Base-by-base conservation (phyloP, 1,284 basidiomycete genomes). In the Pyrrhoderma lamaoense region DNA sequence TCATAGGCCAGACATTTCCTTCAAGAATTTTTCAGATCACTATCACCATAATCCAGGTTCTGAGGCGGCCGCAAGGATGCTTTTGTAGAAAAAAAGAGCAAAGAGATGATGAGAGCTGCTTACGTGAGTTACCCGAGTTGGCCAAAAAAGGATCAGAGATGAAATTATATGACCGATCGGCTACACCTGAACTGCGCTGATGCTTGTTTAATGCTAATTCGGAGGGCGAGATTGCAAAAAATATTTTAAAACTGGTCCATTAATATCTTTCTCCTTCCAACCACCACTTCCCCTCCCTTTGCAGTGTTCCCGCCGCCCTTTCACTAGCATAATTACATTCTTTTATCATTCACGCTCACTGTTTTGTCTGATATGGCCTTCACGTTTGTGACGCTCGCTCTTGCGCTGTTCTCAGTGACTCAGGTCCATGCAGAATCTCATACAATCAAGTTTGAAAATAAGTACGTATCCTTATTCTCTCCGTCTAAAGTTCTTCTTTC, bases 401-500 rank as follows among this genome's bases (percentile, higher is more conserved):
- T 67, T 51, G 57, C 45, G 4, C 14, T 65, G 46, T 52, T 62
- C 40, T 57, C 59, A 51, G 56, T 59, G 31, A 57, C 59, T 37
- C 53, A 57, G 16, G 66, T 61, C 39, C 58, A 56, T 11, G 67
- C 68, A 5, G 69, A 71, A 53, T 52, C 60, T 14, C 70, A 71
- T 56, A 70, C 63, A 39, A 59, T 71, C 46, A 56, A 59, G 13
- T 70, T 70, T 42, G 53, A 64, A 36, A 71, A 71, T 60, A 57
- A 63, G 69, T 70, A 45, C 47, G 64, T 62, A 13, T 34, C 21
- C 21, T 36, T 16, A 7, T 14, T 38, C n/a, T 8, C n/a, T 13
- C 36, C 25, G 25, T 19, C 13, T 21, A 18, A 35, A 23, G 23
- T 49, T 42, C 47, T 42, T n/a, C 31, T 8, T 40, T 56, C 14